Percentiles rank a stretch among this genome's conserved stretches.
Conservation (phyloP, 2,329 filamentous ascomycete species). For the Dactylonectria estremocensis region DNA sequence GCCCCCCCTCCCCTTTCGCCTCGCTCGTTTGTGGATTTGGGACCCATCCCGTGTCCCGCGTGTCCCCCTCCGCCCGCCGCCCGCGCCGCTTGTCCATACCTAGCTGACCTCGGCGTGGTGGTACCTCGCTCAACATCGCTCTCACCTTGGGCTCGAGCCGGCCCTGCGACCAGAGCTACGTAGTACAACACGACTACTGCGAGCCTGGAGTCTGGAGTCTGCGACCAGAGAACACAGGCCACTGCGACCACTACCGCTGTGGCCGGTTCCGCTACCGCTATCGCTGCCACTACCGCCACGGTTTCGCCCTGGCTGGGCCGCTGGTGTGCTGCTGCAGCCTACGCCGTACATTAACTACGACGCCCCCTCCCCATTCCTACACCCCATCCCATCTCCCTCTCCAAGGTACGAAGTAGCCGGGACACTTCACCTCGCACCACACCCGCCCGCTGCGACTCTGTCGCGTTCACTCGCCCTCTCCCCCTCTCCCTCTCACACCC, state of each 20-base stretch:
- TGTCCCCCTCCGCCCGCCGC: slow-evolving; percentile 11
- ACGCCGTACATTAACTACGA: slow-evolving; percentile 45
- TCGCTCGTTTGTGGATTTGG: slow-evolving; percentile 16
- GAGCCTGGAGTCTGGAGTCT: too few relatives aligned
- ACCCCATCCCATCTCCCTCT: slow-evolving; percentile 31
- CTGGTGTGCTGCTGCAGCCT: background rate
- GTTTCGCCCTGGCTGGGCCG: slow-evolving; percentile 2
- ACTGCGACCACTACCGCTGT: slow-evolving; percentile 40
- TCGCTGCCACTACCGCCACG: slow-evolving; percentile 19
- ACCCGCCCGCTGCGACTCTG: slow-evolving; percentile 43
- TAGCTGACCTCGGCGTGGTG: slow-evolving; percentile 18
- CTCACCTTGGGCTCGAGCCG: slow-evolving; percentile 20
- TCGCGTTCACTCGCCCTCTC: slow-evolving; percentile 39
- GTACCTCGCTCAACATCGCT: slow-evolving; percentile 15
- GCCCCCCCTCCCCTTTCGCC: slow-evolving; percentile 16
- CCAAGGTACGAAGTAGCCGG: slow-evolving; percentile 13
- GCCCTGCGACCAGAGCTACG: slow-evolving; percentile 10
- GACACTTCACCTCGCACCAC: slow-evolving; percentile 47
- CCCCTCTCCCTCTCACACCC: slow-evolving; percentile 37
- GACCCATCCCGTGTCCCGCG: slow-evolving; percentile 10
- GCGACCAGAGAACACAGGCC: slow-evolving; percentile 4
- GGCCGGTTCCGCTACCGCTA: slow-evolving; percentile 39
- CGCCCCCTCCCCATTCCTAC: slow-evolving; percentile 33
- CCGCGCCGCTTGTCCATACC: slow-evolving; percentile 17
- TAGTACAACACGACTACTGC: too few relatives aligned